Base-by-base conservation (phyloP, 345 rosid species). In the Gossypium sturtianum region DNA sequence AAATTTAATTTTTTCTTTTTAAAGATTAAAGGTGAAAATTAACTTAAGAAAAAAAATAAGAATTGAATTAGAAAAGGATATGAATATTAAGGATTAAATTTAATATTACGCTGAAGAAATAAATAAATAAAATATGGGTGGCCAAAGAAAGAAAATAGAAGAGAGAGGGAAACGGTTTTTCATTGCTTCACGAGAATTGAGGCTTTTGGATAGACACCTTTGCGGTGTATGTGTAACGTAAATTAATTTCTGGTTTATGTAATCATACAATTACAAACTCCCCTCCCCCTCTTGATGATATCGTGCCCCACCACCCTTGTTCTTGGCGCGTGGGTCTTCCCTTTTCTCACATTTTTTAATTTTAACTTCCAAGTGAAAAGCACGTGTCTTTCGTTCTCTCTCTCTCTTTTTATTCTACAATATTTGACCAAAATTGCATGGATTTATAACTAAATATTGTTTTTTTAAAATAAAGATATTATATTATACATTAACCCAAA, bases 121-220 rank as follows among this genome's bases (percentile, higher is more conserved):
- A 52, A 3, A 52, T 0, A 52, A 13, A 13, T 34, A 34, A 34
- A 34, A 34, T 34, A 34, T 34, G 38, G 1, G 38, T 34, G 38
- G 38, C 38, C 6, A 51, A 51, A 51, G 16, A 51, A 52, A 8
- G 23, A 54, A 54, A 56, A 20, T 3, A 57, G 61, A 56, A 20
- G 61, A 15, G 58, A 51, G 34, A 53, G 29, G 25, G 47, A 62
- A 72, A 80, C 76, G 78, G 76, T 19, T 16, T 34, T 23, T 22
- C 17, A 0, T 49, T 20, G 27, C 10, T 38, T 75, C 82, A 77
- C 82, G 70, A 67, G 83, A 29, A 74, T 12, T 10, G 4, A 12
- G 65, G 61, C 73, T 70, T 70, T 70, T 52, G 10, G 47, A 29
- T 1, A 7, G 59, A 52, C 60, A 52, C 61, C 73, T 70, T 29